Percentiles rank a stretch among this genome's conserved stretches.
Evolutionary conservation across 768 basidiomycete species (phyloP).

Genomic region (Suillus sp.): DNA sequence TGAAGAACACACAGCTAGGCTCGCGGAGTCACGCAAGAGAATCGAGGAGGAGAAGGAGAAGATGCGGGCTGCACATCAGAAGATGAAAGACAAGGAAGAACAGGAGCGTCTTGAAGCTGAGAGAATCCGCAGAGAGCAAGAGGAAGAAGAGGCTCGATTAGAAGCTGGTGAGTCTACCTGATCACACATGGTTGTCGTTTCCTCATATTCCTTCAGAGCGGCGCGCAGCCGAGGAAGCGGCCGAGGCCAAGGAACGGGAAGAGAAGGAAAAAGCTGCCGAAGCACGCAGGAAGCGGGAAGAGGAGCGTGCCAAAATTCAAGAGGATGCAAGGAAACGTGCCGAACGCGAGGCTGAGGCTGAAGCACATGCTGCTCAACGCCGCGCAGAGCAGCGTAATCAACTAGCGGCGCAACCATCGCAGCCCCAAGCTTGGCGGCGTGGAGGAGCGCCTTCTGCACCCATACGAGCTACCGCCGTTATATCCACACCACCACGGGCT

Average conservation of each 20-base stretch:
- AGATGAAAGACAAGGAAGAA: slow-evolving; percentile 54
- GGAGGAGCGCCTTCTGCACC: slow-evolving; percentile 22
- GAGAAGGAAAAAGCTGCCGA: slow-evolving; percentile 59
- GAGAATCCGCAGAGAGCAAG: slow-evolving; percentile 24
- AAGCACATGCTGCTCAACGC: slow-evolving; percentile 44
- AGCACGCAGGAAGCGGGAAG: slow-evolving; percentile 54
- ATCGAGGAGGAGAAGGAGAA: slow-evolving; percentile 85
- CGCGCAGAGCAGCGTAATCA: slow-evolving; percentile 37
- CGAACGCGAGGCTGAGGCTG: slow-evolving; percentile 74
- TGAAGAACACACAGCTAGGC: slow-evolving; percentile 64
- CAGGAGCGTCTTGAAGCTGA: slow-evolving; percentile 29
- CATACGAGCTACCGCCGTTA: slow-evolving; percentile 28
- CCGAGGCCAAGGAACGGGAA: slow-evolving; percentile 55
- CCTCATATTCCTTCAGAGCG: slow-evolving; percentile 43
- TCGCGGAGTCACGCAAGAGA: slow-evolving; percentile 61
- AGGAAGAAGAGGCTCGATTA: slow-evolving; percentile 45
- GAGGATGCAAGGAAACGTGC: slow-evolving; percentile 61
- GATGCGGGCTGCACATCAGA: slow-evolving; percentile 60
- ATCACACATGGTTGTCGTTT: slow-evolving; percentile 6
- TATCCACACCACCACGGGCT: slow-evolving; percentile 45
- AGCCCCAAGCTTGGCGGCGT: slow-evolving; percentile 24
- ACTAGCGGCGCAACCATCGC: slow-evolving; percentile 26
- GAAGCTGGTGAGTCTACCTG: slow-evolving; percentile 52
- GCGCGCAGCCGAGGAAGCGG: slow-evolving; percentile 59
- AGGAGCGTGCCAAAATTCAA: slow-evolving; percentile 49